Evolutionary conservation across 164 flowering plant species (phyloP).

Genomic region (Magnolia officinalis): DNA sequence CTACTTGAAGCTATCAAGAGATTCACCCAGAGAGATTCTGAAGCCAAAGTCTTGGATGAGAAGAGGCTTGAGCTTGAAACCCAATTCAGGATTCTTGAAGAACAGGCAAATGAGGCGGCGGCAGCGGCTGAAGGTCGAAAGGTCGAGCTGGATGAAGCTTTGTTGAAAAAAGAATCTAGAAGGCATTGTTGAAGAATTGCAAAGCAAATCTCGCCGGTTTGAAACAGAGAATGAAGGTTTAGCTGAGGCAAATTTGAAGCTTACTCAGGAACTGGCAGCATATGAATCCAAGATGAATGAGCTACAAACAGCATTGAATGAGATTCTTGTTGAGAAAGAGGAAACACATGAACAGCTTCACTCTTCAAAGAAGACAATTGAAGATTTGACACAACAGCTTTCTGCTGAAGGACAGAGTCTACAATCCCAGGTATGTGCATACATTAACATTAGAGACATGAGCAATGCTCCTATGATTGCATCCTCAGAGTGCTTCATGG

Average conservation of each 20-base stretch:
- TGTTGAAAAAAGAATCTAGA: slow-evolving; percentile 47
- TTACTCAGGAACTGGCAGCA: slow-evolving; percentile 51
- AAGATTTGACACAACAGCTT: slow-evolving; percentile 55
- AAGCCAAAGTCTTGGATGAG: slow-evolving; percentile 57
- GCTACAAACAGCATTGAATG: slow-evolving; percentile 39
- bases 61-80: slow-evolving; percentile 43
- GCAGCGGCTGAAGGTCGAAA: slow-evolving; percentile 36
- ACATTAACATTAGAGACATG: background rate
- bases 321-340: slow-evolving; percentile 43
- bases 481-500: background rate
- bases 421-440: slow-evolving; percentile 55
- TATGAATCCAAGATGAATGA: slow-evolving; percentile 55
- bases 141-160: slow-evolving; percentile 60
- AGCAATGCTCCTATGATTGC: too few relatives aligned
- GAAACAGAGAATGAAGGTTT: slow-evolving; percentile 56
- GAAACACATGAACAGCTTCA: slow-evolving; percentile 46
- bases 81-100: slow-evolving; percentile 38
- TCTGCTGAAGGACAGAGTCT: slow-evolving; percentile 49
- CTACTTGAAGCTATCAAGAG: slow-evolving; percentile 45
- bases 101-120: slow-evolving; percentile 42
- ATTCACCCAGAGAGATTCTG: slow-evolving; percentile 37
- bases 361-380: slow-evolving; percentile 46
- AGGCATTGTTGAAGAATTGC: slow-evolving; percentile 46
- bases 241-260: slow-evolving; percentile 64
- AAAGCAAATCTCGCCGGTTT: slow-evolving; percentile 30